A percentile compares a stretch with the other conserved stretches of the same genome.
Evolutionary conservation across 176 grass and related monocot species (phyloP).

Genomic region (Ananas comosus): DNA sequence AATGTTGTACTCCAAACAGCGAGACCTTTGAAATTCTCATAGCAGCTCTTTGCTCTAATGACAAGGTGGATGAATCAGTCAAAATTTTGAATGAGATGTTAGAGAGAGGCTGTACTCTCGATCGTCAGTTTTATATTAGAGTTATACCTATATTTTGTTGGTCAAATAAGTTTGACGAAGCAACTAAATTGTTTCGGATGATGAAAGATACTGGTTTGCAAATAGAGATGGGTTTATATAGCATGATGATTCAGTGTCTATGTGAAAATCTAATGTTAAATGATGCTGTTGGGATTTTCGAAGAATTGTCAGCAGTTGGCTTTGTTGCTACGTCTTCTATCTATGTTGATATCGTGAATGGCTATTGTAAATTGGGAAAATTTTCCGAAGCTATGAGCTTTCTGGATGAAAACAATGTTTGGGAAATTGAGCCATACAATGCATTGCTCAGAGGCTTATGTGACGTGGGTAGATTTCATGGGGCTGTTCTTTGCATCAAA

Average conservation of each 20-base stretch:
- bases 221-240: constrained; percentile 25
- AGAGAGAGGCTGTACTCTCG: constrained; percentile 22
- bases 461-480: constrained; percentile 13
- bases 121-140: constrained; percentile 37
- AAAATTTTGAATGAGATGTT: constrained; percentile 37
- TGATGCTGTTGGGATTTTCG: constrained; percentile 26
- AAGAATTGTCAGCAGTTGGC: constrained; percentile 28
- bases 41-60: constrained; percentile 23
- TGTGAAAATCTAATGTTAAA: constrained; percentile 32
- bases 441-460: constrained; percentile 35
- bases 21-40: constrained; percentile 45
- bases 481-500: constrained; percentile 34
- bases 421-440: constrained; percentile 45
- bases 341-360: constrained; percentile 30
- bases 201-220: constrained; percentile 28
- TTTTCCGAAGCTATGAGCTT: constrained; percentile 34
- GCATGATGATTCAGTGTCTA: constrained; percentile 30
- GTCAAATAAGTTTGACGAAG: constrained; percentile 34
- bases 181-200: constrained; percentile 26
- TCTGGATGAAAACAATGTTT: constrained; percentile 31
- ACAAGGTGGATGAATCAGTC: constrained; percentile 33
- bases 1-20: constrained; percentile 35
- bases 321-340: constrained; percentile 22
- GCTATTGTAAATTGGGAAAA: constrained; percentile 28
- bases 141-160: constrained; percentile 44